A percentile compares a stretch with the other conserved stretches of the same genome.
Conservation (phyloP, 1,139 yeast species). For the Barnettozyma hawaiiensis region DNA sequence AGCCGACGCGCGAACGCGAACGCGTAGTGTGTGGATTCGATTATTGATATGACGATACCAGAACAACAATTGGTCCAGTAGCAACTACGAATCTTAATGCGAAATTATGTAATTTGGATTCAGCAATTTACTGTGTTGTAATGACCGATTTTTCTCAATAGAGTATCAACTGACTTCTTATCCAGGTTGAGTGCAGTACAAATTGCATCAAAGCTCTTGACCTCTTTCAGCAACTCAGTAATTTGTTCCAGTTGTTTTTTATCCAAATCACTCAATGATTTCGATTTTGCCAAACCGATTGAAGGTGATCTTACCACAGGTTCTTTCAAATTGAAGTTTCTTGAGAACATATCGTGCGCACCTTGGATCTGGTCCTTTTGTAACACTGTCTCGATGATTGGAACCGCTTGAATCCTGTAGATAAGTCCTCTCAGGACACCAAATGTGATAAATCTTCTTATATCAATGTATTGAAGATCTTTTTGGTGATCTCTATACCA, state of each 20-base stretch:
- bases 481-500: conserved; percentile 73
- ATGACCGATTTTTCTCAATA: conserved; percentile 38
- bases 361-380: conserved; percentile 14
- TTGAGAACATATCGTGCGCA: conserved; percentile 6
- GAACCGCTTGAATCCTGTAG: conserved; percentile 75
- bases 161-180: conserved; percentile 46
- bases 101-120: not conserved
- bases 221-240: conserved; percentile 45
- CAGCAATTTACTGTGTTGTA: conserved; percentile 30
- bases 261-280: conserved; percentile 19
- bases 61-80: not conserved
- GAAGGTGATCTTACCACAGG: not conserved
- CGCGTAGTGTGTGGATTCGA: no score
- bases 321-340: conserved; percentile 2
- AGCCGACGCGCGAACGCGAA: not conserved
- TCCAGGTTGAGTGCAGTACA: conserved; percentile 63
- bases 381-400: conserved; percentile 37
- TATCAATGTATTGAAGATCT: conserved; percentile 59
- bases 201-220: conserved; percentile 64
- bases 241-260: conserved; percentile 33
- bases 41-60: no score
- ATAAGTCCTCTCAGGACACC: conserved; percentile 80
- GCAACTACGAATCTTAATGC: not conserved
- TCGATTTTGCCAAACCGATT: conserved; percentile 2
- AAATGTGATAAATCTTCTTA: conserved; percentile 78